Evolutionary conservation across 169 alveolate genomes (phyloP).

Genomic region (Plasmodium sp.): DNA sequence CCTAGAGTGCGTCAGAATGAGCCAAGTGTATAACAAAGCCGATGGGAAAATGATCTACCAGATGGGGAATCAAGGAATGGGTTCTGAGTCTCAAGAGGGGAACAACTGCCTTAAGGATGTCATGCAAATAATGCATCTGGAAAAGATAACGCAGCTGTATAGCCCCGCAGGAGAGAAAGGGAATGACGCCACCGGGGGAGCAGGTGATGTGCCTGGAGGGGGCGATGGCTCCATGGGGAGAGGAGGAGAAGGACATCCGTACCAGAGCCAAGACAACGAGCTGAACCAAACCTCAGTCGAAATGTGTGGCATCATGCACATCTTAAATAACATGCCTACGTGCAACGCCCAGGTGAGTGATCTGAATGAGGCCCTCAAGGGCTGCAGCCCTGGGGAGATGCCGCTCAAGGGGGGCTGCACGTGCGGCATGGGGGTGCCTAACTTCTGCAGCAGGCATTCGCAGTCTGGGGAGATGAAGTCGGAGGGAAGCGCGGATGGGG

Average conservation of each 20-base stretch:
- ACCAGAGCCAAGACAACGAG: background rate
- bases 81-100: background rate
- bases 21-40: background rate
- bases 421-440: slow-evolving; percentile 1
- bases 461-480: background rate
- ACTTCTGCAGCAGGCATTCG: background rate
- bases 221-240: background rate
- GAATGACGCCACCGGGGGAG: background rate
- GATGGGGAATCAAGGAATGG: background rate
- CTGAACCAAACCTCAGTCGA: background rate
- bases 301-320: slow-evolving; percentile 18
- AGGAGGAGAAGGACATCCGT: background rate
- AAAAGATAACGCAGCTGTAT: background rate
- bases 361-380: slow-evolving; percentile 3
- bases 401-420: background rate
- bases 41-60: background rate
- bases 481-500: background rate
- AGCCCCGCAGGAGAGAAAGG: background rate
- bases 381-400: background rate
- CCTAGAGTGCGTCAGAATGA: background rate
- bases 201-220: background rate
- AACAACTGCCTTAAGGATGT: background rate
- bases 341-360: background rate
- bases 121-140: background rate
- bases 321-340: slow-evolving; percentile 4